Evolutionary conservation across 2,329 filamentous ascomycete species (phyloP), one percentile per base, ranked within the genome.

Genomic region (Neonectria neomacrospora): DNA sequence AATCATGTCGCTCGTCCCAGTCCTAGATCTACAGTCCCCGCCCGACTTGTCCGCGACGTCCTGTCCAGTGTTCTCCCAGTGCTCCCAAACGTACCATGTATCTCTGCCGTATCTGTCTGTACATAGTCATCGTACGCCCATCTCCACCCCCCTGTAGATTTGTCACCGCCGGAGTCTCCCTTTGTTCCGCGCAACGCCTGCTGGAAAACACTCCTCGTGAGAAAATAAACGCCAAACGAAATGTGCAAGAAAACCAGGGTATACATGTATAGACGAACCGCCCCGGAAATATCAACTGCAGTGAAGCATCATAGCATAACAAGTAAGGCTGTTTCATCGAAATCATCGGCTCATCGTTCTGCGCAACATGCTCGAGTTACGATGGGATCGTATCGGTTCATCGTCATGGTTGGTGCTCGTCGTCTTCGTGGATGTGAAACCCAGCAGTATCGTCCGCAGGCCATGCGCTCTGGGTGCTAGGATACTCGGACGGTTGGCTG

Each of bases 401-500:
- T 61, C 20, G 6, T 71, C 65, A 72, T 65, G 59, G 39, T 51
- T 55, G 64, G 45, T 64, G 64, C 23, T 73, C 71, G 47, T 73
- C 69, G 61, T 82, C 80, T 69, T 81, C 80, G 67, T 82, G 80
- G 41, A 82, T 82, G 23, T 71, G 70, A 53, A 82, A 81, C 7
- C 71, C 78, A 2, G 65, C 51, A 30, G 66, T 67, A 18, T 67
- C 69, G n/a, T 70, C 69, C 23, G 69, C 71, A 6, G 76, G 75
- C 80, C 80, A 83, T 9, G 78, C 77, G 16, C 74, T 78, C 64
- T 84, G 82, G 12, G 81, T 86, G 71, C 81, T 86, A 6, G 85
- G 82, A 67, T 88, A 88, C 69, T 88, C 86, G 18, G 82, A 85
- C 2, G 86, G 86, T 67, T 81, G 80, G 72, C 84, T 85, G 70